Conservation (phyloP, 768 basidiomycete genomes). For the Boletus subparvulus region DNA sequence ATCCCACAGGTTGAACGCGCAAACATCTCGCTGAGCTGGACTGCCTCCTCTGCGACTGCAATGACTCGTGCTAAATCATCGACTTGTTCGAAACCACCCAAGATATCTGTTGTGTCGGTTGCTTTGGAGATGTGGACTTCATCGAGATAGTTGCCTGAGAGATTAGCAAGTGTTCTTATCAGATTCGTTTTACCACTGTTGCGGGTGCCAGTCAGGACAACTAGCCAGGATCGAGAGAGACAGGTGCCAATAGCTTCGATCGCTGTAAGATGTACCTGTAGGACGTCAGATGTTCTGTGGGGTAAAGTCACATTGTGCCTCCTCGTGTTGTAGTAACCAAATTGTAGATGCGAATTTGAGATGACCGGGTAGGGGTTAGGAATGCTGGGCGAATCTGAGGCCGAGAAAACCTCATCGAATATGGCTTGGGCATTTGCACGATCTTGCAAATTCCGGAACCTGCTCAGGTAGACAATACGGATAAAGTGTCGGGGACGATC, state of each 20-base stretch:
- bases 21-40: slow-evolving; percentile 39
- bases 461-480: slow-evolving; percentile 73
- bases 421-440: slow-evolving; percentile 48
- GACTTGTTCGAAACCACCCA: slow-evolving; percentile 95
- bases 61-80: slow-evolving; percentile 47
- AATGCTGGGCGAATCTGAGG: slow-evolving; percentile 35
- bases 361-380: slow-evolving; percentile 37
- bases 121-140: slow-evolving; percentile 82
- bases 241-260: slow-evolving; percentile 77
- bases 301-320: slow-evolving; percentile 35
- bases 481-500: slow-evolving; percentile 63
- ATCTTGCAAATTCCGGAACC: slow-evolving; percentile 79
- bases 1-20: slow-evolving; percentile 36
- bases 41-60: slow-evolving; percentile 40
- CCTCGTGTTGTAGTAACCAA: slow-evolving; percentile 58
- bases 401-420: slow-evolving; percentile 55
- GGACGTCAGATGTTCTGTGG: slow-evolving; percentile 47
- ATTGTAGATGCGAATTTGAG: slow-evolving; percentile 51
- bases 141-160: slow-evolving; percentile 64
- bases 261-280: slow-evolving; percentile 62
- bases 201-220: slow-evolving; percentile 79
- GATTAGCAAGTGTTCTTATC: slow-evolving; percentile 65
- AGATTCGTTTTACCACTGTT: slow-evolving; percentile 79
- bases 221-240: slow-evolving; percentile 76
- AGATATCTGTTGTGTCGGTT: slow-evolving; percentile 89